Conservation (phyloP, 2,329 filamentous ascomycete genomes). For the Geosmithia morbida region DNA sequence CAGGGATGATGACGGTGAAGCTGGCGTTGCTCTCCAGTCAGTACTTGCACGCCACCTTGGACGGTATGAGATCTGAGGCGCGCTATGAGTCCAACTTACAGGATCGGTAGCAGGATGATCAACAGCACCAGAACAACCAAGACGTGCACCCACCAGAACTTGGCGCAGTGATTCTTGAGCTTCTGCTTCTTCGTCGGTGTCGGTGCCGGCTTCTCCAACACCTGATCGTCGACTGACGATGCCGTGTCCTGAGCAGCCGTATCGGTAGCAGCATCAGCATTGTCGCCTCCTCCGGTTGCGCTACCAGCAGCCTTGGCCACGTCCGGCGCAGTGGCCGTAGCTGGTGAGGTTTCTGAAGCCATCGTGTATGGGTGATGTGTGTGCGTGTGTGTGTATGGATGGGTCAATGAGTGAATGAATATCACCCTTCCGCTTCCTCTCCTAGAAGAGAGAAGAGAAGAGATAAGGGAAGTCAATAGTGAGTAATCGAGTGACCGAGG, state of each 20-base stretch:
- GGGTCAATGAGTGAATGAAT: no score
- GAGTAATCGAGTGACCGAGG: no score
- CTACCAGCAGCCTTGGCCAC: no score
- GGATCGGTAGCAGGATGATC: slow-evolving; percentile 26
- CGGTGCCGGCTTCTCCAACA: slow-evolving; percentile 1
- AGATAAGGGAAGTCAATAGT: background rate
- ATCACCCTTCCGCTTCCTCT: background rate
- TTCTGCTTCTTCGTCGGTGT: slow-evolving; percentile 17
- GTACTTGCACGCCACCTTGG: no score
- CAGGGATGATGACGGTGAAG: slow-evolving; percentile 29
- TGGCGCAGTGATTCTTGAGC: slow-evolving; percentile 21
- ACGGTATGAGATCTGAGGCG: no score
- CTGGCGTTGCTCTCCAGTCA: no score
- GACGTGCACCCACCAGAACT: slow-evolving; percentile 28
- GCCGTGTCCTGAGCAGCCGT: background rate
- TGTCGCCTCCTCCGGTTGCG: background rate
- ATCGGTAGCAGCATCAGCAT: background rate
- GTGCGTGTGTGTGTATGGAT: background rate
- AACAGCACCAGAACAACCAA: slow-evolving; percentile 23
- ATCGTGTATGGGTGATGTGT: background rate
- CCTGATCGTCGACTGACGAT: slow-evolving; percentile 1
- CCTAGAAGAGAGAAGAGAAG: background rate
- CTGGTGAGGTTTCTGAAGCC: background rate
- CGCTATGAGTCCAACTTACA: no score
- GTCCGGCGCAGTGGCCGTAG: background rate